These are phyloP conservation scores for Asclepias syriaca DNA, from an alignment of 257 asterid genomes.

Conservation along the genomic window DNA sequence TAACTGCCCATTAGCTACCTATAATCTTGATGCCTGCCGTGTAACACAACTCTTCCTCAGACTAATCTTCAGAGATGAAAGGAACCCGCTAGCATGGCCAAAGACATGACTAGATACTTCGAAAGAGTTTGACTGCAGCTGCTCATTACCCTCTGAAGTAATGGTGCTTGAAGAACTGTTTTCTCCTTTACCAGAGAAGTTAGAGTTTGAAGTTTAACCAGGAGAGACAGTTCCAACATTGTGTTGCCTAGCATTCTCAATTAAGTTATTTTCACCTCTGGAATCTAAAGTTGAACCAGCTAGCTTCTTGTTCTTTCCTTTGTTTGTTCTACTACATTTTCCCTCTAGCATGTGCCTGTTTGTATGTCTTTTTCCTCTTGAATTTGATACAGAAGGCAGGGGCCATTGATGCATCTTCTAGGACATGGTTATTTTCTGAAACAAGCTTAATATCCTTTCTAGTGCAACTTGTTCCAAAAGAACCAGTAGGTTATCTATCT, in stretches of 20 bases:
- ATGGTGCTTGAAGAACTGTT: constrained; percentile 23
- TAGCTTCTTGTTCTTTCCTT: constrained; percentile 3
- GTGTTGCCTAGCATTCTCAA: constrained; percentile 13
- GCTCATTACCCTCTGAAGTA: constrained; percentile 22
- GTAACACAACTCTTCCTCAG: constrained; percentile 40
- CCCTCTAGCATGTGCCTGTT: constrained; percentile 22
- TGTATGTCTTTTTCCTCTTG: constrained; percentile 34
- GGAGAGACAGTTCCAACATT: constrained; percentile 3
- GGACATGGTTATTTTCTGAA: constrained; percentile 30
- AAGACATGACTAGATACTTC: constrained; percentile 24
- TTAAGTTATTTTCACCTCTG: constrained; percentile 14
- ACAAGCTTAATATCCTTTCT: constrained; percentile 34
- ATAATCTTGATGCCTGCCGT: constrained; percentile 38
- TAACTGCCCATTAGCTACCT: constrained; percentile 19
- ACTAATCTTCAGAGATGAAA: too few species aligned
- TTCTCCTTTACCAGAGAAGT: constrained; percentile 10
- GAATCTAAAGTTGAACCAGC: constrained; percentile 14
- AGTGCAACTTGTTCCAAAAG: constrained; percentile 26
- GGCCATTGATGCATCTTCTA: constrained; percentile 25
- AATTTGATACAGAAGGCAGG: constrained; percentile 39
- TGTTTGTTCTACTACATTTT: constrained; percentile 6
- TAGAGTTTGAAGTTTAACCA: constrained; percentile 13
- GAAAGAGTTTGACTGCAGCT: constrained; percentile 14
- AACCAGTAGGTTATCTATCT: constrained; percentile 25
- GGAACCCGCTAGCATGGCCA: constrained; percentile 25